Evolutionary conservation across 805 yeast species (phyloP), one percentile per base, ranked within the genome.

Genomic region (Yarrowia sp.): DNA sequence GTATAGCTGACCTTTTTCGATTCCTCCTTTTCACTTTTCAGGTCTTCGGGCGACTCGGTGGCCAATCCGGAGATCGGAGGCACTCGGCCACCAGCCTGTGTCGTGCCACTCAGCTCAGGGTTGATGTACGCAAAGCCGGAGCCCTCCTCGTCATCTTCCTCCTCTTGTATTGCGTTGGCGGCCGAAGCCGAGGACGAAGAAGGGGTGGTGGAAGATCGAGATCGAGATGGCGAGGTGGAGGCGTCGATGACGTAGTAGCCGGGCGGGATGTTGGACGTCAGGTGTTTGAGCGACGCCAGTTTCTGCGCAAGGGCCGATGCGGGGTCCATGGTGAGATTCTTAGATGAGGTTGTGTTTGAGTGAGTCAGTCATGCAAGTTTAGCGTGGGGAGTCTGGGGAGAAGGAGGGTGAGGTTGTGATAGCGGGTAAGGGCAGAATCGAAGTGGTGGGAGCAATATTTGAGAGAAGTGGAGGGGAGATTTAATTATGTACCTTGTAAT

Each of bases 61-160:
- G 66, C 66, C 55, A 61, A 13, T 9, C 66, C 66, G 8, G 66
- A 46, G 13, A 61, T 38, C 44, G 66, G 55, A 20, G 55, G 38
- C 3, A 33, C 36, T 10, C 66, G 66, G 8, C 55, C 46, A 3
- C 55, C 46, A 5, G 34, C 38, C 12, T 34, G 55, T 33, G 55
- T 30, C 15, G 43, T 30, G 19, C 55, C 66, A 20, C 66, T 61
- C 4, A 61, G 66, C 66, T 61, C 55, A 17, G 66, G 66, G 30
- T 61, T 61, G 66, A 61, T 61, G 44, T 61, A 61, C 10, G 66
- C 66, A 24, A 61, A 61, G 20, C 55, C 66, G n/a, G 66, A 61
- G 36, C 66, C 66, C 55, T 61, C 55, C 38, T 36, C 30, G 30
- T 44, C 53, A 40, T 56, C 65, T 9, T 58, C 65, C 55, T 61